Base-by-base conservation (phyloP, 73 alveolate species). In the Paramecium pentaurelia region DNA sequence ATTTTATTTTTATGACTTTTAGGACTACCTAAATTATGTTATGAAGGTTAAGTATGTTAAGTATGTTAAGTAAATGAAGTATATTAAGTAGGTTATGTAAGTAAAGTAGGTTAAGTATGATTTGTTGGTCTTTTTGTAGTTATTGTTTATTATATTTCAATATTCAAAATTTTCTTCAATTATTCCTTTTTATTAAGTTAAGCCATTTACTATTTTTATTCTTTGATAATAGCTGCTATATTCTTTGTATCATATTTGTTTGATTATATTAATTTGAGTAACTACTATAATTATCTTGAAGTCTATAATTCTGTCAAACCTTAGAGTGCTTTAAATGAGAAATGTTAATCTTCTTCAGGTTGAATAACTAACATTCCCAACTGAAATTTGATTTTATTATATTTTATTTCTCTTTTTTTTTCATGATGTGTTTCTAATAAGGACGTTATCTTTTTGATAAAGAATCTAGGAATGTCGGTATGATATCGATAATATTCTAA, bases 401-500 rank as follows among this genome's bases (percentile, higher is more conserved):
- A 75, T n/a, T 45, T 30, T 3, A 75, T 75, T 27, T 75, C 88
- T 75, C 88, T 34, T 27, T 75, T 1, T 10, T 18, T 34, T 12
- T 75, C 58, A 37, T 75, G 88, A 25, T 75, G 49, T 4, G 22
- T 27, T 45, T 75, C 88, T 10, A 75, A 75, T 75, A 40, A 37
- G n/a, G 34, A 6, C 4, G 88, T 37, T 4, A 75, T 40, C 32
- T 75, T 16, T 34, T 40, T 37, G 40, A 75, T 75, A 40, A 75
- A 75, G 30, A 75, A 37, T 38, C 88, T 34, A 2, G 88, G 88
- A 11, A 75, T 37, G n/a, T 75, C 88, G 6, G 42, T 34, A 36
- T 75, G 88, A 22, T 14, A 75, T 9, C 88, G 88, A 75, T 75
- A 75, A 37, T 75, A 75, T 75, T 75, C 88, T 22, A 75, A 32